Conservation (phyloP, 1,284 basidiomycete genomes). For the Macrocybe sp. region DNA sequence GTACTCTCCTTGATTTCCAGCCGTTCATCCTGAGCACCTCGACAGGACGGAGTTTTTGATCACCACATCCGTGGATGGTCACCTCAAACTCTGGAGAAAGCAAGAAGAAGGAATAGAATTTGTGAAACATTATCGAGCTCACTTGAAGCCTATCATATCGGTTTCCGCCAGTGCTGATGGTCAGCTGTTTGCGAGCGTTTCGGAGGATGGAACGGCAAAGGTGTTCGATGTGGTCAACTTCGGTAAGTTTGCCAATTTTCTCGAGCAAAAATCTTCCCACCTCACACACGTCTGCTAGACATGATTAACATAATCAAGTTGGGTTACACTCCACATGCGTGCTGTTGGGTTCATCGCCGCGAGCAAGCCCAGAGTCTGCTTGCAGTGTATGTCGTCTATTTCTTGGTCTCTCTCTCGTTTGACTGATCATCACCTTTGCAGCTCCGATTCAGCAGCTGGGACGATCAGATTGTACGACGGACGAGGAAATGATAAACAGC, state of each 20-base stretch:
- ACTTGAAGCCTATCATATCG: constrained; percentile 75
- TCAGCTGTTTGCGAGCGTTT: constrained; percentile 84
- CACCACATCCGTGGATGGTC: constrained; percentile 93
- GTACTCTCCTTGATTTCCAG: constrained; percentile 17
- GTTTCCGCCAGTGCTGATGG: constrained; percentile 92
- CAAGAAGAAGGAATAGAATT: constrained; percentile 90
- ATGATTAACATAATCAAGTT: constrained; percentile 99
- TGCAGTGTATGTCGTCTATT: constrained; percentile 63
- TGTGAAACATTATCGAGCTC: constrained; percentile 92
- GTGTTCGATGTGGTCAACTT: constrained; percentile 98
- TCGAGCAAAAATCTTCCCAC: neutral
- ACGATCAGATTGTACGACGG: constrained; percentile 90
- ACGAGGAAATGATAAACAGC: constrained; percentile 74
- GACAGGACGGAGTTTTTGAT: constrained; percentile 89
- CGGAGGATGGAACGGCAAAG: constrained; percentile 83
- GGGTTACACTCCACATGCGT: constrained; percentile 77
- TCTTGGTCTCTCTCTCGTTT: constrained; percentile 7
- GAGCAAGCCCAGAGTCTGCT: constrained; percentile 87
- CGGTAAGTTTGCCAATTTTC: constrained; percentile 47
- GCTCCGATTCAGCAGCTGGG: constrained; percentile 75
- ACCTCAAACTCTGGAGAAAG: constrained; percentile 99
- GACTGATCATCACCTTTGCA: constrained; percentile 30
- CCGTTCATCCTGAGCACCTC: neutral
- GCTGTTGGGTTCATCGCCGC: constrained; percentile 90
- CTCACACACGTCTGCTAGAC: constrained; percentile 44